Conservation (phyloP, 1,284 basidiomycete genomes). For the Ganoderma lucidum region DNA sequence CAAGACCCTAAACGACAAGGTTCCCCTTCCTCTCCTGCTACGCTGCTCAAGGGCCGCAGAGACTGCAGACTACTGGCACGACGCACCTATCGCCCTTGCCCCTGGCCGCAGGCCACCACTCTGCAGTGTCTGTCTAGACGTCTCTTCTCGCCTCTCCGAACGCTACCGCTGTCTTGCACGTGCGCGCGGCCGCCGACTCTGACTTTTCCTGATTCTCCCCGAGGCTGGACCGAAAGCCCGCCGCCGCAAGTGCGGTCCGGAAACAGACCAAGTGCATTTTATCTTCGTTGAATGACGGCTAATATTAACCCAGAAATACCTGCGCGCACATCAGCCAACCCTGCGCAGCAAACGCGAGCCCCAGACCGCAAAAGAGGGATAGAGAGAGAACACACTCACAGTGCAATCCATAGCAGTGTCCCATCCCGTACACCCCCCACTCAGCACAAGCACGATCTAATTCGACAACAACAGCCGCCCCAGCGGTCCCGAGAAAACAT, state of each 20-base stretch:
- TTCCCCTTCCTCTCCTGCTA: background rate
- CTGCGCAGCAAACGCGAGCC: background rate
- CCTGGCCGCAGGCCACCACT: background rate
- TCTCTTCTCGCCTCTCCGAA: background rate
- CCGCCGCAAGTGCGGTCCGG: background rate
- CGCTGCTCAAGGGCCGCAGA: background rate
- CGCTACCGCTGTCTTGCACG: too few relatives aligned
- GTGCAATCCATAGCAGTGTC: background rate
- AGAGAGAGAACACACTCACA: constrained; percentile 2
- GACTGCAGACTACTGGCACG: background rate
- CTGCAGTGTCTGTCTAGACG: too few relatives aligned
- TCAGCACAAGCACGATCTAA: background rate
- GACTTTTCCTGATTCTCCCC: background rate
- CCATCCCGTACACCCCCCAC: background rate
- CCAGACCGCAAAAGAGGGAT: background rate
- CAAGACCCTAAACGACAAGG: background rate
- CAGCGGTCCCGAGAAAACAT: background rate
- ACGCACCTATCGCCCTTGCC: background rate
- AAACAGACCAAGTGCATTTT: background rate
- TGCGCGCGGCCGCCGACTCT: background rate
- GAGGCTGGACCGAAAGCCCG: background rate
- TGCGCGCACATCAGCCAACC: background rate
- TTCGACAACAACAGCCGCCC: background rate
- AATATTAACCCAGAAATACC: background rate
- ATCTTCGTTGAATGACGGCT: background rate